Evolutionary conservation across 768 basidiomycete species (phyloP), one percentile per base, ranked within the genome.

Genomic region (Macrocybe gigantea): DNA sequence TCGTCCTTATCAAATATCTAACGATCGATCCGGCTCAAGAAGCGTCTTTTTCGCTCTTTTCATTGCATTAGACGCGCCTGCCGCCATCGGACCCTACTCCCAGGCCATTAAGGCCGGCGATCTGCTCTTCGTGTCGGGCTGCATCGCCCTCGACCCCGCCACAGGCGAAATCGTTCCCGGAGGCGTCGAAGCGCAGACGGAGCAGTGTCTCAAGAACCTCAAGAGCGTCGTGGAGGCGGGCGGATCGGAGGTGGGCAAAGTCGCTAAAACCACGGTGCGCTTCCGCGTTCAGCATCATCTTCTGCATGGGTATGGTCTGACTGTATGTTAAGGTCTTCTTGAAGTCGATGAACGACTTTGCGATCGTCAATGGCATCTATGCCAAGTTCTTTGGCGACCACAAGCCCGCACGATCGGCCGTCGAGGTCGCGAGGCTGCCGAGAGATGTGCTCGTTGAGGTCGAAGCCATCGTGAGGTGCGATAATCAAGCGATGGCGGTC

Each of bases 361-460:
- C 60, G 3, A 69, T 76, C 36, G 81, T 96, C 58, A 97, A 97
- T 64, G 78, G 66, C 11, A 73, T 93, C 52, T 98, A 96, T 64
- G 78, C 79, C 33, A 71, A 79, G 47, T 85, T 89, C 67, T 97
- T 98, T 62, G 93, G 89, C 7, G 75, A 80, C 32, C 89, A 94
- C 70, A 93, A 89, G 66, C 95, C 96, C 41, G 93, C 96, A 3
- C 76, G 96, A 52, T 93, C 93, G 31, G 82, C 88, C 32, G 90
- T 99, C 45, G 92, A 97, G 70, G 91, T 93, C 32, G 73, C 85
- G 33, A 75, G 91, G 39, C 75, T 98, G 45, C 95, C 95, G 7
- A 90, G 85, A 63, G 89, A 93, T 58, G 94, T 91, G 7, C 73
- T 94, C 33, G 83, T 96, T 44, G 95, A 98, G 75, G 79, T 98